A percentile compares a stretch with the other conserved stretches of the same genome.
phyloP scores from a whole-genome alignment of 78 protist genomes.

The Bigelowiella natans region DNA sequence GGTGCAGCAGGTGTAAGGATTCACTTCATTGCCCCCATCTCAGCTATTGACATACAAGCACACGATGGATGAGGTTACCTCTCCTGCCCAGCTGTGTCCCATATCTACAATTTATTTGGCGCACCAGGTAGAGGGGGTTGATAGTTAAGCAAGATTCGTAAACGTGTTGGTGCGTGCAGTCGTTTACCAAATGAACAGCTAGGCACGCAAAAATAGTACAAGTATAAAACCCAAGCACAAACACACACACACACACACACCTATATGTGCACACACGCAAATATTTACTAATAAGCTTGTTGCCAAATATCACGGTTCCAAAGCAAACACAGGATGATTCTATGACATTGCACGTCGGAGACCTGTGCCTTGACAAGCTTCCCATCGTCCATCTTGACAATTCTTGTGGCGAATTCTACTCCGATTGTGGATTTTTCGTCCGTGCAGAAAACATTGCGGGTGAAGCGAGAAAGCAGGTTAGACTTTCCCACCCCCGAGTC shows the following conservation, averaged over 20 bases:
- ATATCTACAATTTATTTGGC: too few relatives aligned
- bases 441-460: conserved; percentile 87
- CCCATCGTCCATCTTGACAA: neutral
- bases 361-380: neutral
- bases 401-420: neutral
- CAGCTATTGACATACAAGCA: too few relatives aligned
- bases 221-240: too few relatives aligned
- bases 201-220: too few relatives aligned
- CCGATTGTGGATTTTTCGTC: conserved; percentile 42
- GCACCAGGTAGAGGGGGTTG: too few relatives aligned
- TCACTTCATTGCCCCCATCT: too few relatives aligned
- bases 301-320: neutral
- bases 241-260: neutral
- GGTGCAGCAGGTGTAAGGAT: too few relatives aligned
- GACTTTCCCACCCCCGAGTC: conserved; percentile 96
- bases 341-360: neutral
- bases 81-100: neutral
- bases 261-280: neutral
- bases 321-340: neutral
- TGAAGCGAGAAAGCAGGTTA: conserved; percentile 67
- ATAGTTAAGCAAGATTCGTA: too few relatives aligned
- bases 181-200: too few relatives aligned
- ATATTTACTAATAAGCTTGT: neutral
- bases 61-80: too few relatives aligned
- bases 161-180: too few relatives aligned